Base-by-base conservation (phyloP, 192 early-diverging fungal species). In the Linderina pennispora region DNA sequence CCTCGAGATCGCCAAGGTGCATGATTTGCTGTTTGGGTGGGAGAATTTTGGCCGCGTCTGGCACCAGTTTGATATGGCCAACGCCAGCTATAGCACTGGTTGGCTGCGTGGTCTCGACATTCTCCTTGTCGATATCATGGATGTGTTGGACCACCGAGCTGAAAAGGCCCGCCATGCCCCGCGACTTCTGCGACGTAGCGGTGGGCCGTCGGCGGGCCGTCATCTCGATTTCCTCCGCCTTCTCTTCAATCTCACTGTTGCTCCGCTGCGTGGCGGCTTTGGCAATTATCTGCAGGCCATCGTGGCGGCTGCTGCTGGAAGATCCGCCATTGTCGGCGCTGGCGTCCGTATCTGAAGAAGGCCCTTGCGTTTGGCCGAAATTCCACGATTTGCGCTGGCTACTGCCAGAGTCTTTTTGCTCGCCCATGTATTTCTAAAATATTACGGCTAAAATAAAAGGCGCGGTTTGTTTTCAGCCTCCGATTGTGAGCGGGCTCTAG, bases 21-120 rank as follows among this genome's bases (percentile, higher is more conserved):
- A 19, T 8, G 47, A 20, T 39, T 1, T 34, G 36, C 20, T 15
- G 2, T 45, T 14, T 21, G 52, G 49, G 14, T 40, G 40, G 1
- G 50, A 31, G 28, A 11, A 31, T 33, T 24, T 23, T 16, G 10
- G 55, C 51, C 4, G 53, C 58, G 35, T 68, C 58, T 1, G 65
- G 65, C 19, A 45, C 47, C 17, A 68, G 41, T 28, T 58, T 58
- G 11, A 68, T 68, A 34, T 60, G 65, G 3, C 65, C 65, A 1
- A 60, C 50, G 36, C 51, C 52, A 20, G 53, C 56, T 4, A 55
- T 35, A 57, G 56, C 56, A 3, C 43, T 54, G 9, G 32, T 33
- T 3, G 36, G 42, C 11, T 46, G 25, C 13, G 23, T 32, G 14
- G 38, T 28, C 4, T 51, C 45, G 20, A 44, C 13, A 0, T 48